Evolutionary conservation across 805 yeast genomes (phyloP).

Genomic region (Saccharomycopsis sp.): DNA sequence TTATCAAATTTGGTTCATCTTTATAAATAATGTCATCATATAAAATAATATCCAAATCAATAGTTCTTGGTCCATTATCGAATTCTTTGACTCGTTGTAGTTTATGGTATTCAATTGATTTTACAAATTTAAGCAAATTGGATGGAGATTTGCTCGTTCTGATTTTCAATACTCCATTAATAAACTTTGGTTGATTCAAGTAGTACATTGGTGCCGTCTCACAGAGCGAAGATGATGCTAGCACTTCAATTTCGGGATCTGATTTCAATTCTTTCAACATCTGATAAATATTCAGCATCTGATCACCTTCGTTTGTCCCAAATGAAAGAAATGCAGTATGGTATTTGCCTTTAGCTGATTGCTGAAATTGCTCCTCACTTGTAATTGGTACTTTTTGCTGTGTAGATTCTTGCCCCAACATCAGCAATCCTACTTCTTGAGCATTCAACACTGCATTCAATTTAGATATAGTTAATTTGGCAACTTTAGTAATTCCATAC

Average conservation of each 20-base stretch:
- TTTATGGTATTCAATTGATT: conserved; percentile 69
- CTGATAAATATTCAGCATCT: conserved; percentile 54
- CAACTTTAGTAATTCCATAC: conserved; percentile 33
- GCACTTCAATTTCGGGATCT: conserved; percentile 37
- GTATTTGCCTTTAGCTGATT: conserved; percentile 12
- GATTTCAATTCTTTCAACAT: conserved; percentile 25
- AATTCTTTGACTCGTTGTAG: conserved; percentile 67
- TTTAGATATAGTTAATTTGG: conserved; percentile 53
- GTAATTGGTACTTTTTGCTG: conserved; percentile 21
- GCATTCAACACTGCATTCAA: conserved; percentile 86
- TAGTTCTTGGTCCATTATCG: conserved; percentile 87
- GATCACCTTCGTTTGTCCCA: conserved; percentile 83
- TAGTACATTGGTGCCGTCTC: conserved; percentile 91
- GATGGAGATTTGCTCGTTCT: conserved; percentile 58
- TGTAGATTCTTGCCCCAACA: conserved; percentile 26
- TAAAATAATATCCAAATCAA: conserved; percentile 81
- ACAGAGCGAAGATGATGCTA: conserved; percentile 69
- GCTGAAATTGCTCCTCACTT: conserved; percentile 19
- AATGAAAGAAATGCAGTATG: conserved; percentile 74
- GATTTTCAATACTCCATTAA: conserved; percentile 74
- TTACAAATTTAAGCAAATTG: conserved; percentile 52
- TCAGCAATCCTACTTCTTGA: conserved; percentile 84
- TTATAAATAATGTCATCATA: conserved; percentile 41
- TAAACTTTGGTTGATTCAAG: conserved; percentile 69
- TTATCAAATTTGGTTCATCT: conserved; percentile 35